Evolutionary conservation across 2,329 filamentous ascomycete genomes (phyloP).

Genomic region (Xylariaceae sp.): DNA sequence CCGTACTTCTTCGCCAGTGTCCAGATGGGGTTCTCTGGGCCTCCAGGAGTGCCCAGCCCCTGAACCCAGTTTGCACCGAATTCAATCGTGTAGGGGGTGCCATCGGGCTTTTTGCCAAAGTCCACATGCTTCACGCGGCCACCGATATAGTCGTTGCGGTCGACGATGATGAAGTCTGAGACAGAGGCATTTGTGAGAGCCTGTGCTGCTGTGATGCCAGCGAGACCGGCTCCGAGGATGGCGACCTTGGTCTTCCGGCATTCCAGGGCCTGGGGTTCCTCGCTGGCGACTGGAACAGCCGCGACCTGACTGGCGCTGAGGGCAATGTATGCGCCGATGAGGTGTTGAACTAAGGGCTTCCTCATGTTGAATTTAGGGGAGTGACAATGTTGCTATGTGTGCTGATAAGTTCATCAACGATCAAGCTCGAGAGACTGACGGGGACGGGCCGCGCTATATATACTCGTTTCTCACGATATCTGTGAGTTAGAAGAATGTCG

Average conservation of each 20-base stretch:
- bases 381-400: not conserved
- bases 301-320: not conserved
- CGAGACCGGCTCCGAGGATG: slow-evolving; percentile 53
- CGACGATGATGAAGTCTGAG: slow-evolving; percentile 59
- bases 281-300: slow-evolving; percentile 8
- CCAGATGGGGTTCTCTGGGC: slow-evolving; percentile 58
- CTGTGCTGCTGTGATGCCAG: slow-evolving; percentile 61
- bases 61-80: slow-evolving; percentile 62
- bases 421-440: slow-evolving; percentile 27
- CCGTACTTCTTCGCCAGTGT: slow-evolving; percentile 54
- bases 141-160: slow-evolving; percentile 57
- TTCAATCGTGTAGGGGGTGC: slow-evolving; percentile 54
- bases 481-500: too few relatives aligned
- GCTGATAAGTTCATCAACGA: not conserved
- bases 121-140: slow-evolving; percentile 54
- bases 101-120: slow-evolving; percentile 48
- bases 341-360: slow-evolving; percentile 1
- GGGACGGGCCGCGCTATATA: too few relatives aligned
- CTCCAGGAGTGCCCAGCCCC: slow-evolving; percentile 28
- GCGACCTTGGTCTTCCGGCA: slow-evolving; percentile 37
- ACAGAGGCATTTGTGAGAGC: slow-evolving; percentile 56
- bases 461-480: too few relatives aligned
- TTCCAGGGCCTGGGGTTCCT: not conserved
- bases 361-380: slow-evolving; percentile 1
- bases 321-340: slow-evolving; percentile 11